Evolutionary conservation across 768 basidiomycete species (phyloP).

Genomic region (Omphalotus guepiniiformis): DNA sequence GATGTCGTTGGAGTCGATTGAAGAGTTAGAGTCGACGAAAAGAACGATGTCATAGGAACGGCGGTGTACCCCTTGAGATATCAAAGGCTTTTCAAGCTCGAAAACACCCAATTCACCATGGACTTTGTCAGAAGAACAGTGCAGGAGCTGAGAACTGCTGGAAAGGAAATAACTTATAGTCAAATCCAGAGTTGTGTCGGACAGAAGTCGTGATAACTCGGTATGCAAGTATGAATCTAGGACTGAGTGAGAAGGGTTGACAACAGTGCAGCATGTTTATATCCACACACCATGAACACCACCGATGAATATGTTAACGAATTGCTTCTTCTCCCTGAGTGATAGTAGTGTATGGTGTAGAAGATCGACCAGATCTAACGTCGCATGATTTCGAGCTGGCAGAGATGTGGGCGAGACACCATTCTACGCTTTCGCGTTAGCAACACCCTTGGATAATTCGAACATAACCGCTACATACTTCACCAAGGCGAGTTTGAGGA

Average conservation of each 20-base stretch:
- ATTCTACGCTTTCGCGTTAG: background rate
- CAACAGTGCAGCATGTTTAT: background rate
- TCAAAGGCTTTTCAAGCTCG: background rate
- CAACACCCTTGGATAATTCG: background rate
- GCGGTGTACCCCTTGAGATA: background rate
- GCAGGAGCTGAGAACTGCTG: background rate
- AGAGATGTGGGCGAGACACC: background rate
- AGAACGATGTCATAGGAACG: background rate
- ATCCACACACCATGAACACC: background rate
- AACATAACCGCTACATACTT: too few species aligned
- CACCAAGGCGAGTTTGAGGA: too few species aligned
- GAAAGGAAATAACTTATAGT: background rate
- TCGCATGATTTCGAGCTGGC: background rate
- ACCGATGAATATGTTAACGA: background rate
- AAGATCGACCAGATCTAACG: background rate
- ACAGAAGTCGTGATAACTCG: background rate
- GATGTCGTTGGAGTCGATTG: background rate
- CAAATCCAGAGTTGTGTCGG: background rate
- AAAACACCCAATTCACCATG: background rate
- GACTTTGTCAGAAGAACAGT: background rate
- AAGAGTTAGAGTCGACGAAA: background rate
- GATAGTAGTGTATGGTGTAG: background rate
- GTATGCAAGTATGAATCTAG: background rate
- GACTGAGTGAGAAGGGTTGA: background rate
- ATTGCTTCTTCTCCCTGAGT: background rate